A percentile compares a stretch with the other conserved stretches of the same genome.
Conservation (phyloP, 441 rosid species). For the Corymbia calophylla region DNA sequence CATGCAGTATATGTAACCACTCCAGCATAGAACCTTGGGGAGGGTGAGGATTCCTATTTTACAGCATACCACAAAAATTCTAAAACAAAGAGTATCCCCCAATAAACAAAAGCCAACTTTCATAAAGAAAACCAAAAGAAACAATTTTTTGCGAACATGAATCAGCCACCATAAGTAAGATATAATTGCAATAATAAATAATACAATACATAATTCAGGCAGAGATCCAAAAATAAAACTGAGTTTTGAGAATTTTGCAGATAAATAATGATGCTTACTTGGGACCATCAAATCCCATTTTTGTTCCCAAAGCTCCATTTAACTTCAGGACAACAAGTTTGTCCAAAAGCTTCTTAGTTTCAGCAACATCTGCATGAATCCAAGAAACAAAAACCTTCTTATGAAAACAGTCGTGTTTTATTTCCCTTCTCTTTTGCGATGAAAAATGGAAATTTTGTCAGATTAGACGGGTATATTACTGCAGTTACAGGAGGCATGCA, state of each 20-base stretch:
- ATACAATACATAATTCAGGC: background rate
- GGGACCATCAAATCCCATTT: conserved; percentile 42
- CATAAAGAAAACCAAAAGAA: background rate
- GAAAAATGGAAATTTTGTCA: background rate
- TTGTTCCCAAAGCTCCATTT: conserved; percentile 30
- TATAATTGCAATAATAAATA: background rate
- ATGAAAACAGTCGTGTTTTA: background rate
- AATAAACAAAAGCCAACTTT: background rate
- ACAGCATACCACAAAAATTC: background rate
- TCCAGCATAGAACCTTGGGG: background rate
- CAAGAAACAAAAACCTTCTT: background rate
- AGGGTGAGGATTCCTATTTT: background rate
- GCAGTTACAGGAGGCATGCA: background rate
- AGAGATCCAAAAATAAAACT: background rate
- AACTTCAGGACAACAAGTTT: conserved; percentile 51
- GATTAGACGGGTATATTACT: background rate
- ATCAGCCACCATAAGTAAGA: background rate
- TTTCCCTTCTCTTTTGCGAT: background rate
- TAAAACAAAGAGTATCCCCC: background rate
- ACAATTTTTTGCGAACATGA: background rate
- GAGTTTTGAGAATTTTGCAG: background rate
- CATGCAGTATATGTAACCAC: background rate
- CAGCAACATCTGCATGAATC: conserved; percentile 23
- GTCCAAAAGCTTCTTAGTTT: conserved; percentile 37
- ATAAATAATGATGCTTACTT: conserved; percentile 25